These are phyloP conservation scores for Talaromyces rugulosus DNA, from an alignment of 2,329 filamentous ascomycete species.

Conservation along the genomic window DNA sequence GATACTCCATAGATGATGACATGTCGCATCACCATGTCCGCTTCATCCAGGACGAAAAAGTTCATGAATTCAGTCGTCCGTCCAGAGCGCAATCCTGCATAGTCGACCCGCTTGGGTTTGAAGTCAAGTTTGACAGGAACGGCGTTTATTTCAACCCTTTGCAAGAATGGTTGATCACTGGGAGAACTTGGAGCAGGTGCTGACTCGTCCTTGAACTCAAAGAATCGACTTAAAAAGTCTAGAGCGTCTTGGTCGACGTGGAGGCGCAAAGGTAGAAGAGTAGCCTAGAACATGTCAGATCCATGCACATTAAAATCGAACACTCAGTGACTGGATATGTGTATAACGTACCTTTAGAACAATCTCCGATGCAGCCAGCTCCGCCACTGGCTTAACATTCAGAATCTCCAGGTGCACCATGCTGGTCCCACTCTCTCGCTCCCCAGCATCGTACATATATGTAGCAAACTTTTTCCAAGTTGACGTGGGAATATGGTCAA, in stretches of 20 bases:
- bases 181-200: slow-evolving; percentile 50
- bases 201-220: slow-evolving; percentile 88
- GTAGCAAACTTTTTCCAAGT: slow-evolving; percentile 99
- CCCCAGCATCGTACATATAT: slow-evolving; percentile 82
- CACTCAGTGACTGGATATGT: not conserved
- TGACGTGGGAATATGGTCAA: slow-evolving; percentile 89
- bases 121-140: slow-evolving; percentile 88
- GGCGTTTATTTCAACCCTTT: slow-evolving; percentile 80
- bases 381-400: slow-evolving; percentile 79
- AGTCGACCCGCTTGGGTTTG: slow-evolving; percentile 97
- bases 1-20: slow-evolving; percentile 89
- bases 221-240: slow-evolving; percentile 95
- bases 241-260: slow-evolving; percentile 97
- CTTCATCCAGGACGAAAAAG: slow-evolving; percentile 85
- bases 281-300: slow-evolving; percentile 44
- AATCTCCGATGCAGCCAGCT: slow-evolving; percentile 83
- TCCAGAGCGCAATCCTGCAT: slow-evolving; percentile 84
- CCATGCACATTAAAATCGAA: not conserved
- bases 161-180: slow-evolving; percentile 78
- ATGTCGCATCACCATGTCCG: slow-evolving; percentile 79
- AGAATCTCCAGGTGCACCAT: slow-evolving; percentile 89
- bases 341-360: slow-evolving; percentile 62
- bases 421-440: slow-evolving; percentile 76
- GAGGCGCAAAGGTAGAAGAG: slow-evolving; percentile 76
- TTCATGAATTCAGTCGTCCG: slow-evolving; percentile 99